Evolutionary conservation across 192 early-diverging fungal genomes (phyloP), one percentile per base, ranked within the genome.

Genomic region (Hyaloraphidium curvatum): DNA sequence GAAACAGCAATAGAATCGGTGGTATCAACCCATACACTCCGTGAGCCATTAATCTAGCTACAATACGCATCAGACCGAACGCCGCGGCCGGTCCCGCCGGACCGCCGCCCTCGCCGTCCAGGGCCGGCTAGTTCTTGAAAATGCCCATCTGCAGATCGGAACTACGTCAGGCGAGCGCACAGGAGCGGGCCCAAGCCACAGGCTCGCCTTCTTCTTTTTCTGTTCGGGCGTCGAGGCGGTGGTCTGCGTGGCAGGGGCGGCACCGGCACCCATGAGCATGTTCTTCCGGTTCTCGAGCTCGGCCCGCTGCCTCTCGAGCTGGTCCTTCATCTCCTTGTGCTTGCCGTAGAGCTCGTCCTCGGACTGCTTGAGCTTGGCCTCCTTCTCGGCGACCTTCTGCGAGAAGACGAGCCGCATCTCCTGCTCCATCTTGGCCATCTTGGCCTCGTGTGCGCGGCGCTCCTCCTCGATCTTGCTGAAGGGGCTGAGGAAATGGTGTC

Each of bases 361-460:
- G 35, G 80, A 82, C 64, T 91, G 89, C 74, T 93, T 98, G 55
- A 98, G 74, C 72, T 95, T 95, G 59, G 87, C 69, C 65, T 98
- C 91, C 71, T 95, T 95, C 70, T 98, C 94, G 53, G 89, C 84
- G 1, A 98, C 94, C 77, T 98, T 95, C 54, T 89, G 86, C 68
- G 91, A 85, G 82, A 98, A 98, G 39, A 98, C 94, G 37, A 81
- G 73, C 67, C 89, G 90, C 94, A 98, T 98, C 68, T 98, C 94
- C 27, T 81, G 77, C 64, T 98, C 91, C 94, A 98, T 95, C 75
- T 94, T 92, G 40, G 80, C 74, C 71, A 98, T 75, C 73, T 95
- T 95, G 57, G 76, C 79, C 67, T 98, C 90, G 56, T 98, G 94
- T 28, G 84, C 71, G 29, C 76, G 62, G 40, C 80, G 80, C 72